Percentiles rank a stretch among this genome's conserved stretches.
phyloP scores from a whole-genome alignment of 352 stramenopile species.

The Pythium myriotylum region DNA sequence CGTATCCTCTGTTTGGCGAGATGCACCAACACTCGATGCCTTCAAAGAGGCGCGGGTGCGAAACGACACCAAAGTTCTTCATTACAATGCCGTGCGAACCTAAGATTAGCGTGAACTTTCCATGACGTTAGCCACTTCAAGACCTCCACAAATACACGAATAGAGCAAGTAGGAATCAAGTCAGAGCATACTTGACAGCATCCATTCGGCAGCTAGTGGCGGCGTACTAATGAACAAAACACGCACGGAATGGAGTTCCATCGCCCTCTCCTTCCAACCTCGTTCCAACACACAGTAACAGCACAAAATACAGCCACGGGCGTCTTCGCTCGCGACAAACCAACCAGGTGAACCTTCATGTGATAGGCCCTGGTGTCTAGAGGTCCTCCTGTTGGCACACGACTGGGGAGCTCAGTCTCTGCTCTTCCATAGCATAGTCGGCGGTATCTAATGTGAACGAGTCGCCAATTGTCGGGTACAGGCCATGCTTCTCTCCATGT shows the following conservation, averaged over 20 bases:
- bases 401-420: slow-evolving; percentile 23
- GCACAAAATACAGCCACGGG: slow-evolving; percentile 5
- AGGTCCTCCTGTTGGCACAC: slow-evolving; percentile 20
- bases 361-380: background rate
- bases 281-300: slow-evolving; percentile 3
- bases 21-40: too few relatives aligned
- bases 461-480: slow-evolving; percentile 9
- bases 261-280: background rate
- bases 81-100: background rate
- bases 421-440: slow-evolving; percentile 31
- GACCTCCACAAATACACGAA: too few relatives aligned
- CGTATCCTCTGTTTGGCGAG: too few relatives aligned
- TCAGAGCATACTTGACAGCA: background rate
- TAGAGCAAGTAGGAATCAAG: too few relatives aligned
- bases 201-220: slow-evolving; percentile 2
- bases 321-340: background rate
- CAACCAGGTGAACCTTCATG: background rate
- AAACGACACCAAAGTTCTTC: slow-evolving; percentile 28
- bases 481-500: slow-evolving; percentile 19
- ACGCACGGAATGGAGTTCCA: background rate
- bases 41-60: slow-evolving; percentile 22
- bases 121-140: background rate
- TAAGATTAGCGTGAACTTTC: slow-evolving; percentile 9
- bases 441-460: slow-evolving; percentile 18
- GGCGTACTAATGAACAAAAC: slow-evolving; percentile 5